Evolutionary conservation across 495 filamentous ascomycete genomes (phyloP).

Genomic region (Penicillium lagena): DNA sequence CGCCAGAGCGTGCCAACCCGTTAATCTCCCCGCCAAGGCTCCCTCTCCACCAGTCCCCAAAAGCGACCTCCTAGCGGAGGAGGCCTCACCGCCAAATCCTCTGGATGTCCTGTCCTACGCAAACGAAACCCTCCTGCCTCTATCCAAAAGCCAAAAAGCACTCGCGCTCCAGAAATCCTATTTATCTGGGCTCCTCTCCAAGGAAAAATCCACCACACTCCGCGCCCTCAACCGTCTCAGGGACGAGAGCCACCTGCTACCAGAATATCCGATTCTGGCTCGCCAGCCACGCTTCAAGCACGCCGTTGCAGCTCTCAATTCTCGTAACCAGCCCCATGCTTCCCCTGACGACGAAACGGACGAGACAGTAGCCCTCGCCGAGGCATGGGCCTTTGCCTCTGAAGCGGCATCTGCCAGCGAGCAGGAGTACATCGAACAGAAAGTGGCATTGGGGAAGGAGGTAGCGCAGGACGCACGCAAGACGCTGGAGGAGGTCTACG

Average conservation of each 20-base stretch:
- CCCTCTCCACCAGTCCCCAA: conserved; percentile 20
- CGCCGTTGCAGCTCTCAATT: conserved; percentile 24
- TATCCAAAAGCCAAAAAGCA: conserved; percentile 56
- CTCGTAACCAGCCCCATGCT: conserved; percentile 9
- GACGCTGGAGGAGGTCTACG: conserved; percentile 26
- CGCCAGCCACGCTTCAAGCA: conserved; percentile 39
- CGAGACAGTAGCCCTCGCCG: conserved; percentile 28
- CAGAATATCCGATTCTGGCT: conserved; percentile 49
- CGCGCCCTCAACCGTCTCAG: conserved; percentile 52
- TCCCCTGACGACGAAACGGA: conserved; percentile 16
- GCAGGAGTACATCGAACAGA: conserved; percentile 32
- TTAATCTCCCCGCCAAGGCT: conserved; percentile 17
- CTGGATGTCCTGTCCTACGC: conserved; percentile 47
- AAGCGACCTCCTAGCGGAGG: conserved; percentile 6
- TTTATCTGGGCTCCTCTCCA: conserved; percentile 48
- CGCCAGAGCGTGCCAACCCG: conserved; percentile 30
- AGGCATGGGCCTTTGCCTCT: conserved; percentile 46
- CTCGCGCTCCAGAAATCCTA: conserved; percentile 61
- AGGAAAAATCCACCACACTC: conserved; percentile 52
- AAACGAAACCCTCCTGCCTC: conserved; percentile 45
- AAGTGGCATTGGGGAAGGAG: conserved; percentile 25
- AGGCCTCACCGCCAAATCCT: conserved; percentile 12
- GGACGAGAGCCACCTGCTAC: conserved; percentile 66
- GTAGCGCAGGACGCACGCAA: conserved; percentile 23
- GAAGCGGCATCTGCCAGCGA: conserved; percentile 29